These are phyloP conservation scores for Globisporangium cederbergense DNA, from an alignment of 352 stramenopile genomes.

Conservation along the genomic window DNA sequence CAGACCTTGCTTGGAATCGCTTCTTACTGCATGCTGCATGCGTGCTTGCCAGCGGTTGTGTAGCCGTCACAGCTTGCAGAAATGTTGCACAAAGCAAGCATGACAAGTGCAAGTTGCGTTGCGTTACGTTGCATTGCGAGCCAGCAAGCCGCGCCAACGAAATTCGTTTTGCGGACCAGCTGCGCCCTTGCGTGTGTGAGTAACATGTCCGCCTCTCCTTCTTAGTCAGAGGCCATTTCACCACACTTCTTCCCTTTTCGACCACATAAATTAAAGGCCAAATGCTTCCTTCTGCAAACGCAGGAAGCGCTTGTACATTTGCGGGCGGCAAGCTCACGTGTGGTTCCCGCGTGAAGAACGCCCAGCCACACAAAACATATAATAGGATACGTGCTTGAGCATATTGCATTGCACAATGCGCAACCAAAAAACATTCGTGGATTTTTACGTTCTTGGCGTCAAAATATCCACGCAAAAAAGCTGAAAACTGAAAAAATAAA, in stretches of 20 bases:
- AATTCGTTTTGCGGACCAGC: background rate
- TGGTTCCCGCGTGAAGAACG: background rate
- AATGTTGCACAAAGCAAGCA: too few relatives aligned
- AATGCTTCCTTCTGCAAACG: too few relatives aligned
- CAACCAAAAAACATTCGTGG: background rate
- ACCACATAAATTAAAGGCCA: background rate
- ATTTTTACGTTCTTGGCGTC: background rate
- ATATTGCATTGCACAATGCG: background rate
- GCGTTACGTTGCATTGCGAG: background rate
- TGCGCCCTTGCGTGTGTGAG: background rate
- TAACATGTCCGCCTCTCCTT: constrained; percentile 1
- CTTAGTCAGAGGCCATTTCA: background rate
- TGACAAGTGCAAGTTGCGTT: background rate
- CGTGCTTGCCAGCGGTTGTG: too few relatives aligned
- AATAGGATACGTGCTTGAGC: background rate
- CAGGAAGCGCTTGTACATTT: too few relatives aligned
- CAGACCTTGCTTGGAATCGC: too few relatives aligned
- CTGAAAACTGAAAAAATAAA: background rate
- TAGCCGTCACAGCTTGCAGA: too few relatives aligned
- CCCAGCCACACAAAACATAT: too few relatives aligned
- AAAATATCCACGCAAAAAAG: constrained; percentile 10
- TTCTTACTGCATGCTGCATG: background rate
- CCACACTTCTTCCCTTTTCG: background rate
- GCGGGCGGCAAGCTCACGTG: background rate
- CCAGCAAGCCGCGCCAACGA: background rate